Percentiles rank a stretch among this genome's conserved stretches.
phyloP scores from a whole-genome alignment of 208 protist genomes.

The Blastocrithidia nonstop region DNA sequence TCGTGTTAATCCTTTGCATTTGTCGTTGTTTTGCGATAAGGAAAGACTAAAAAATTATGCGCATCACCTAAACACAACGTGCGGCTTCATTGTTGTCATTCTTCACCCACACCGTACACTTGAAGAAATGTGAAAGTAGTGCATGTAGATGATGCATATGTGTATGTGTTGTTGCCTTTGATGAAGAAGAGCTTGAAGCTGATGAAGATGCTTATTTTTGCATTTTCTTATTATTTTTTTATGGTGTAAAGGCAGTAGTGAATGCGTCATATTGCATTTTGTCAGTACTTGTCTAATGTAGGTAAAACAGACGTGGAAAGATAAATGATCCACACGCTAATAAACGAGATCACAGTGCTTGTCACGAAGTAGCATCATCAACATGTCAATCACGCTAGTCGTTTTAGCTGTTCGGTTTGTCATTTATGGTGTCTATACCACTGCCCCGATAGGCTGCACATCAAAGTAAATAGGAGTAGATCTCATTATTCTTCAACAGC shows the following conservation, averaged over 20 bases:
- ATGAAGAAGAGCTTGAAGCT: not conserved
- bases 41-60: slow-evolving; percentile 3
- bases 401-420: too few species aligned
- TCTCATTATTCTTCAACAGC: too few species aligned
- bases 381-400: too few species aligned
- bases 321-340: slow-evolving; percentile 20
- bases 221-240: slow-evolving; percentile 1
- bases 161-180: not conserved
- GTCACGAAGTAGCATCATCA: slow-evolving; percentile 13
- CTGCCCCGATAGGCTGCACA: too few species aligned
- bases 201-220: not conserved
- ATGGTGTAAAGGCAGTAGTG: not conserved
- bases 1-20: too few species aligned
- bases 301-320: slow-evolving; percentile 4
- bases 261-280: too few species aligned
- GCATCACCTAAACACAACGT: slow-evolving; percentile 34
- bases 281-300: too few species aligned
- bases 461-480: too few species aligned
- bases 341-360: slow-evolving; percentile 17
- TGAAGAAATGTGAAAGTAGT: slow-evolving; percentile 21
- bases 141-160: not conserved
- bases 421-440: too few species aligned
- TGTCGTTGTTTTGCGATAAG: too few species aligned
- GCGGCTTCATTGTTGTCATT: slow-evolving; percentile 58
- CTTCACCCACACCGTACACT: slow-evolving; percentile 48